Conservation (phyloP, 2,329 filamentous ascomycete genomes). For the Fusarium secorum region DNA sequence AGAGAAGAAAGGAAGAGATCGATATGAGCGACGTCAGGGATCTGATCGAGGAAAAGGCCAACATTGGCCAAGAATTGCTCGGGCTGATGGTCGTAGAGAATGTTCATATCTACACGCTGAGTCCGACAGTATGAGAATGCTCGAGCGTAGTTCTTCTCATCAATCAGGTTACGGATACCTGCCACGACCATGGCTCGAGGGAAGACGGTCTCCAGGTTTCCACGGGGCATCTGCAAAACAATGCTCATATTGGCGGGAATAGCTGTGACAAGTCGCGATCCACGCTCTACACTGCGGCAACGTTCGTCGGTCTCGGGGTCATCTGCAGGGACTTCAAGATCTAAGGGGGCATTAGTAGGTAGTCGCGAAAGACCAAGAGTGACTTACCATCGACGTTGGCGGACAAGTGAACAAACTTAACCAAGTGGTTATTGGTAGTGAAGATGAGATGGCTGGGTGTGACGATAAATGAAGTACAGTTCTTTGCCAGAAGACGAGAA, state of each 20-base stretch:
- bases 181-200: conserved; percentile 92
- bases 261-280: conserved; percentile 84
- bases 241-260: conserved; percentile 88
- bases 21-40: conserved; percentile 81
- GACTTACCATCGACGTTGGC: conserved; percentile 67
- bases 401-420: conserved; percentile 89
- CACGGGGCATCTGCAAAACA: conserved; percentile 92
- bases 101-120: conserved; percentile 97
- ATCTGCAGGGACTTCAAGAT: conserved; percentile 82
- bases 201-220: conserved; percentile 94
- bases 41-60: conserved; percentile 80
- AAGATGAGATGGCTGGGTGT: conserved; percentile 86
- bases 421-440: conserved; percentile 88
- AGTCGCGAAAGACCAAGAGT: not conserved
- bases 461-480: conserved; percentile 89
- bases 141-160: conserved; percentile 78
- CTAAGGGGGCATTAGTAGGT: conserved; percentile 53
- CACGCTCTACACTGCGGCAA: conserved; percentile 90
- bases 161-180: conserved; percentile 83
- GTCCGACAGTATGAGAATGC: conserved; percentile 90
- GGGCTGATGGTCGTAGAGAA: conserved; percentile 92
- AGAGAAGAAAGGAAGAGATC: conserved; percentile 91
- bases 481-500: conserved; percentile 76
- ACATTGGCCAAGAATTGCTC: conserved; percentile 83
- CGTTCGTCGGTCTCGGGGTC: conserved; percentile 92